A percentile compares a stretch with the other conserved stretches of the same genome.
phyloP scores from a whole-genome alignment of 768 basidiomycete species.

The Trametopsis cervina region DNA sequence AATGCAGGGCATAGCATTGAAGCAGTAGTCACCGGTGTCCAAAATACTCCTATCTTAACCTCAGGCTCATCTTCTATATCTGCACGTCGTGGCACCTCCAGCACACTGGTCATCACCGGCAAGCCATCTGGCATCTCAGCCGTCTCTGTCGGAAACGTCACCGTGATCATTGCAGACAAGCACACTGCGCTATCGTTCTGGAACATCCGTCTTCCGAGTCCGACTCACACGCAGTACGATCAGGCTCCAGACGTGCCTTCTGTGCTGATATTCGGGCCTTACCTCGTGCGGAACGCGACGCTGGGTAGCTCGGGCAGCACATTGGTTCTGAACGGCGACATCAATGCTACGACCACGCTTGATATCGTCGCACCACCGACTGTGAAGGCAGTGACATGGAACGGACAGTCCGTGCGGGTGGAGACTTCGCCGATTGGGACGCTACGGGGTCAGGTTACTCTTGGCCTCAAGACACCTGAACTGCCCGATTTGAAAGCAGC shows the following conservation, averaged over 20 bases:
- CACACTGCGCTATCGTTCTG: constrained; percentile 21
- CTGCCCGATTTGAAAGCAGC: constrained; percentile 16
- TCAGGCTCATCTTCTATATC: constrained; percentile 12
- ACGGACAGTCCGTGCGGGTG: constrained; percentile 16
- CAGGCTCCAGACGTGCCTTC: constrained; percentile 16
- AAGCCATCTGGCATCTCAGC: constrained; percentile 11
- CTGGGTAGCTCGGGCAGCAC: constrained; percentile 3
- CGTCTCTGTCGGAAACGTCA: constrained; percentile 7
- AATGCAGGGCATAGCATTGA: constrained; percentile 15
- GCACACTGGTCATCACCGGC: constrained; percentile 13
- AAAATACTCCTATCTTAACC: neutral
- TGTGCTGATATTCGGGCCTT: constrained; percentile 23
- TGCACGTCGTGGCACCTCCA: constrained; percentile 1
- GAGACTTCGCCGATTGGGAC: constrained; percentile 3
- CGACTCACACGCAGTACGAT: constrained; percentile 11
- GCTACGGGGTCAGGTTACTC: constrained; percentile 8
- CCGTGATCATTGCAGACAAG: constrained; percentile 21
- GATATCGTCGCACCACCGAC: constrained; percentile 16
- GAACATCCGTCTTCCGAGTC: constrained; percentile 16
- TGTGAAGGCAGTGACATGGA: constrained; percentile 21
- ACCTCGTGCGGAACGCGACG: constrained; percentile 26
- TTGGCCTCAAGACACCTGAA: constrained; percentile 7
- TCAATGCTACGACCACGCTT: constrained; percentile 18
- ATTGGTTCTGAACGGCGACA: constrained; percentile 22
- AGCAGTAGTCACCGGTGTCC: constrained; percentile 9